Evolutionary conservation across 1,139 yeast species (phyloP), one percentile per base, ranked within the genome.

Genomic region (Yamadazyma atmosphaerica): DNA sequence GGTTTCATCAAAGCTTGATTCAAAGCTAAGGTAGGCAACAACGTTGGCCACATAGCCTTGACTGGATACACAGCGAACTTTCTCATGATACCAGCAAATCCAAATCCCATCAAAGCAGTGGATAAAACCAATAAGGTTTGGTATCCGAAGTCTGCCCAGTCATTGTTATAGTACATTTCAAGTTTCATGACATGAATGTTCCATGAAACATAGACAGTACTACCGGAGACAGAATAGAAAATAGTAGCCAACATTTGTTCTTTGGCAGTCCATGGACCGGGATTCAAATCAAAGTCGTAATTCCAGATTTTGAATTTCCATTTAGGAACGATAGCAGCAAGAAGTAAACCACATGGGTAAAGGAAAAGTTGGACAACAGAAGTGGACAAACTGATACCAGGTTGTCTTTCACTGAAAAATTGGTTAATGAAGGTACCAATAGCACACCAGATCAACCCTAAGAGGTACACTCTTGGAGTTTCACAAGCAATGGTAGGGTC

Each of bases 211-310:
- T 70, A 69, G 1, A 74, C 73, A 1, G 69, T 60, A 2, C 68
- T 65, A 5, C 68, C 60, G 1, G 74, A 68, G 37, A 74, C 68
- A 51, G 66, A 65, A 43, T 65, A 70, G 30, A 70, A 68, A 33
- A 70, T 67, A 1, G 75, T 65, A 15, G 65, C 52, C 60, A 70
- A 38, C 79, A 79, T 77, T 59, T 82, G 87, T 54, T 83, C 90
- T 55, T 83, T 83, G 48, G 62, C 68, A 24, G 72, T 64, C 85
- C 86, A 83, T 4, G 65, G 65, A 1, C 75, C 74, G 2, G 72
- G 72, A 42, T 70, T 70, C 18, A 70, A 43, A 31, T 65, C 61
- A 17, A 63, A 36, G 3, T 41, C 33, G 14, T 43, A 39, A 0
- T 63, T 61, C 16, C 58, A 53, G 16, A 57, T 16, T 3, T 38